Percentiles rank a stretch among this genome's conserved stretches.
Evolutionary conservation across 345 rosid species (phyloP).

Genomic region (Eucalyptus curtisii): DNA sequence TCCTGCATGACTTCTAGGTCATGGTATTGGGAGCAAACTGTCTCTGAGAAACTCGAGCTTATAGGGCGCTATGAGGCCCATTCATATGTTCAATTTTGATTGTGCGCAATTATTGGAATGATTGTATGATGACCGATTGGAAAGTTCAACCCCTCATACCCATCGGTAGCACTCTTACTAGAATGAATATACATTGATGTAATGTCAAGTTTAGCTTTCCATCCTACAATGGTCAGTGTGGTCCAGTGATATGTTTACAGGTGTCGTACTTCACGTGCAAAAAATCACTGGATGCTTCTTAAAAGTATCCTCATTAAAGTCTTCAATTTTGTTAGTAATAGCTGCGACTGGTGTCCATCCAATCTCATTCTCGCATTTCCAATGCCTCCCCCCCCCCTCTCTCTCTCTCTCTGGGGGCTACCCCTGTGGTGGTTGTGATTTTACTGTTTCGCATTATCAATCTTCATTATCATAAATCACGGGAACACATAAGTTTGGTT

Average conservation of each 20-base stretch:
- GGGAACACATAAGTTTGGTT: not conserved
- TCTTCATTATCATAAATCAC: not conserved
- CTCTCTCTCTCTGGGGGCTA: not conserved
- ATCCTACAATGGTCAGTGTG: not conserved
- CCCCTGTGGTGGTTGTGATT: not conserved
- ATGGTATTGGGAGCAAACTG: not conserved
- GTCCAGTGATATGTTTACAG: not conserved
- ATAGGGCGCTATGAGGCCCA: not conserved
- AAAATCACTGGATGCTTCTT: not conserved
- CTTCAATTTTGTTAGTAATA: not conserved
- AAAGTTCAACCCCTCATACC: not conserved
- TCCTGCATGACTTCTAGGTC: not conserved
- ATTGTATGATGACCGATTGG: not conserved
- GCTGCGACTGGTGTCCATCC: not conserved
- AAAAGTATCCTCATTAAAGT: not conserved
- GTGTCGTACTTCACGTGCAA: not conserved
- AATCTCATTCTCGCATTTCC: not conserved
- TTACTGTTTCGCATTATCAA: not conserved
- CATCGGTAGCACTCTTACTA: not conserved
- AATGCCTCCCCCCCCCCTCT: not conserved
- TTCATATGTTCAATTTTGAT: not conserved
- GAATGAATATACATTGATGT: not conserved
- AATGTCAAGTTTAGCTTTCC: not conserved
- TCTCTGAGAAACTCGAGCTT: not conserved
- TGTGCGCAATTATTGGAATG: not conserved